A percentile compares a stretch with the other conserved stretches of the same genome.
Conservation (phyloP, 805 yeast genomes). For the Metschnikowia colocasiae region DNA sequence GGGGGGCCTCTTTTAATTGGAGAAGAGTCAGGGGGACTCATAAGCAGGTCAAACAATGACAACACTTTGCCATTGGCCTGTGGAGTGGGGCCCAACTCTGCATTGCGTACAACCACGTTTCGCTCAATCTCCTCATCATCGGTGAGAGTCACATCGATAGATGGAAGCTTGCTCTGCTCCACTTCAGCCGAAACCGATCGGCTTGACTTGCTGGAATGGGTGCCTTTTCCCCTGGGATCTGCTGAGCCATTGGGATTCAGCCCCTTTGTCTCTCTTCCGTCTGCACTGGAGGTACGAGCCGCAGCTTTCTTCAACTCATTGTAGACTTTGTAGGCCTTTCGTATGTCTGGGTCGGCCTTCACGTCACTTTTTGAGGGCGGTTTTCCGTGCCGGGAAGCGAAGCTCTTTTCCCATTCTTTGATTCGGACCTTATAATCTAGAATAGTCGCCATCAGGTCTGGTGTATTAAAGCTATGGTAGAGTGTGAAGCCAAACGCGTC, state of each 20-base stretch:
- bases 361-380: conserved; percentile 35
- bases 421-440: conserved; percentile 20
- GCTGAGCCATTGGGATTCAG: neutral
- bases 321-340: conserved; percentile 33
- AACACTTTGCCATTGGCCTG: conserved; percentile 75
- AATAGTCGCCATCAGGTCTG: conserved; percentile 9
- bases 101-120: conserved; percentile 10
- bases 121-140: conserved; percentile 16
- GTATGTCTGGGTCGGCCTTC: conserved; percentile 26
- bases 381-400: conserved; percentile 25
- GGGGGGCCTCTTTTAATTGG: conserved; percentile 25
- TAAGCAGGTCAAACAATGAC: conserved; percentile 61
- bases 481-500: neutral
- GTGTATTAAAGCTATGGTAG: neutral
- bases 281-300: neutral
- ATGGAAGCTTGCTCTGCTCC: neutral
- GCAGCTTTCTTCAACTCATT: conserved; percentile 15
- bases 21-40: conserved; percentile 44
- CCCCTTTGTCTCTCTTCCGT: neutral
- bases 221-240: neutral
- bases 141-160: conserved; percentile 8
- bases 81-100: conserved; percentile 81
- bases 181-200: neutral
- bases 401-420: conserved; percentile 39
- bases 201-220: neutral